Conservation (phyloP, 768 basidiomycete species). For the Russula dissimulans region DNA sequence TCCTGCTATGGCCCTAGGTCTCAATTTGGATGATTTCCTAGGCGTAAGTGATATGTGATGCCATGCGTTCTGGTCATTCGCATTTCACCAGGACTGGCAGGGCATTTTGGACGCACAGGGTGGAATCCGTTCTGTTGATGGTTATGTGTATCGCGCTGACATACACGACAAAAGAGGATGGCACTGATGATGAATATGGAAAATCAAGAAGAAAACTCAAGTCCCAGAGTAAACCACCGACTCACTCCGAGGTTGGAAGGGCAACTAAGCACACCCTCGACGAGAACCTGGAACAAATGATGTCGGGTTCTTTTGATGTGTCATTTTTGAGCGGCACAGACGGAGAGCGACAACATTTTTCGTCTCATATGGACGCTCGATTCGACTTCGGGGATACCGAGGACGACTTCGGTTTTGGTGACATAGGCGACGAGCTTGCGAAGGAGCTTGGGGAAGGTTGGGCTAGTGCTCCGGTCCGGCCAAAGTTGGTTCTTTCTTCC, state of each 20-base stretch:
- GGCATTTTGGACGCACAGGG: constrained; percentile 14
- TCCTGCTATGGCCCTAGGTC: constrained; percentile 20
- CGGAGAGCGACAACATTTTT: constrained; percentile 35
- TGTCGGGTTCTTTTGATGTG: constrained; percentile 56
- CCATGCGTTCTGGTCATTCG: not conserved
- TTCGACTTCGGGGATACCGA: constrained; percentile 39
- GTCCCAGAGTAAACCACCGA: constrained; percentile 24
- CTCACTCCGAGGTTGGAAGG: constrained; percentile 37
- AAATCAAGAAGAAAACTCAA: constrained; percentile 24
- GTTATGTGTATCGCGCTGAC: not conserved
- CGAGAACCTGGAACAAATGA: constrained; percentile 59
- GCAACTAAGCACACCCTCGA: constrained; percentile 55
- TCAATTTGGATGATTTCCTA: constrained; percentile 22
- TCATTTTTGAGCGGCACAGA: constrained; percentile 39
- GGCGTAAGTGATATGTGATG: constrained; percentile 8
- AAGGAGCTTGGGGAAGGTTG: constrained; percentile 67
- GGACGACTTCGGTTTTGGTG: constrained; percentile 46
- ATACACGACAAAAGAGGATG: constrained; percentile 24
- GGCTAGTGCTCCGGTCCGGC: constrained; percentile 32
- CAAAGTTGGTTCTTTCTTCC: not conserved
- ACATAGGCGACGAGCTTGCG: constrained; percentile 65
- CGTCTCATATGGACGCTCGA: constrained; percentile 44
- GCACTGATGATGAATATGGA: constrained; percentile 43
- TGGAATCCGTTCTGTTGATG: not conserved
- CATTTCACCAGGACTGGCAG: constrained; percentile 13